Percentiles rank a stretch among this genome's conserved stretches.
These are phyloP conservation scores for Ogataea haglerorum DNA, from an alignment of 805 yeast species.

Conservation along the genomic window DNA sequence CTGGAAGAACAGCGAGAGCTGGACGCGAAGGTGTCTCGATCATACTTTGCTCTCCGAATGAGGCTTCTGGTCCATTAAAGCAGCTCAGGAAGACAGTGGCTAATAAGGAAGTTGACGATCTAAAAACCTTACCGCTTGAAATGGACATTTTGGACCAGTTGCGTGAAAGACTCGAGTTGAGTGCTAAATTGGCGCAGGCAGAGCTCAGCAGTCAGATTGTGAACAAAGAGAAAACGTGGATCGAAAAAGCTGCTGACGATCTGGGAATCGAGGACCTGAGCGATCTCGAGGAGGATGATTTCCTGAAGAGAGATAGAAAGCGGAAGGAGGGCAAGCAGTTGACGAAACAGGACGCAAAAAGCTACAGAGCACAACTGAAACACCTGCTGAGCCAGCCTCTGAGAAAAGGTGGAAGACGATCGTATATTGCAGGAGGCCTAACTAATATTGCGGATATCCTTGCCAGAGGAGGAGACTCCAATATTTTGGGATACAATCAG, in stretches of 20 bases:
- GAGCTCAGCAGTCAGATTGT: conserved; percentile 51
- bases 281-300: conserved; percentile 70
- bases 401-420: conserved; percentile 61
- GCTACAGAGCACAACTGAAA: conserved; percentile 49
- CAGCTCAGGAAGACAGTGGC: conserved; percentile 59
- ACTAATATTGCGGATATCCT: conserved; percentile 75
- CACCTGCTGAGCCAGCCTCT: conserved; percentile 50
- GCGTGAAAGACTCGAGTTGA: conserved; percentile 62
- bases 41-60: conserved; percentile 89
- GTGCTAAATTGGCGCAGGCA: conserved; percentile 74
- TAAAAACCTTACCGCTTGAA: conserved; percentile 73
- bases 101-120: conserved; percentile 44
- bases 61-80: conserved; percentile 81
- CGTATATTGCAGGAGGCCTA: conserved; percentile 77
- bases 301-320: conserved; percentile 58
- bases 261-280: conserved; percentile 72
- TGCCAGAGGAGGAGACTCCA: conserved; percentile 52
- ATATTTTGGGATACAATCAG: conserved; percentile 68
- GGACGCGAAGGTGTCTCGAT: conserved; percentile 93
- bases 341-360: conserved; percentile 45
- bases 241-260: conserved; percentile 88
- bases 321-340: conserved; percentile 52
- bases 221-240: conserved; percentile 74
- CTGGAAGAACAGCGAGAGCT: conserved; percentile 99
- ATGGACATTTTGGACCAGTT: conserved; percentile 67